Percentiles rank a stretch among this genome's conserved stretches.
Conservation (phyloP, 345 rosid species). For the Citrus glauca region DNA sequence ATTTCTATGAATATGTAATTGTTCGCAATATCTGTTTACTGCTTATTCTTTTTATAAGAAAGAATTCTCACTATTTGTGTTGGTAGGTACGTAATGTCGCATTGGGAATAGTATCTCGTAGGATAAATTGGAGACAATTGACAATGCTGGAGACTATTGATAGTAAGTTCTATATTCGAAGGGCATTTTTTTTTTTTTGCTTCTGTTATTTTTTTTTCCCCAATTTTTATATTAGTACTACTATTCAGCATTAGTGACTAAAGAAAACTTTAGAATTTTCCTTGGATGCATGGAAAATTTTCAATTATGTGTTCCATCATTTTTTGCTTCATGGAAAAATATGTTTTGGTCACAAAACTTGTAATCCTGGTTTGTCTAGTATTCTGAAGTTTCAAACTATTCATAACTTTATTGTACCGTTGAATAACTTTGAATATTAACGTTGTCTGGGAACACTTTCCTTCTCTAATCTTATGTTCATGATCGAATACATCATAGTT, state of each 20-base stretch:
- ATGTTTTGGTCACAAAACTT: background rate
- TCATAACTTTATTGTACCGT: background rate
- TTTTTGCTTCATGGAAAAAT: background rate
- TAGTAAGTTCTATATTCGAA: conserved; percentile 37
- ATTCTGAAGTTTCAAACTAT: background rate
- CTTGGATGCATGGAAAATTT: background rate
- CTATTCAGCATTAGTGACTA: background rate
- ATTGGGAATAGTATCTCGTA: conserved; percentile 83
- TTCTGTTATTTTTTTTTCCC: background rate
- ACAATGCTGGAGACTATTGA: conserved; percentile 81
- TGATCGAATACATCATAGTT: background rate
- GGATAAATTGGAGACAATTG: conserved; percentile 82
- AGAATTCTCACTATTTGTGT: background rate
- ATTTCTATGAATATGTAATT: background rate
- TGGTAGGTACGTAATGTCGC: conserved; percentile 81
- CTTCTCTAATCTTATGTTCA: background rate
- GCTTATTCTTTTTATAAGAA: background rate
- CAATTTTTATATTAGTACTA: background rate
- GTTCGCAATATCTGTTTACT: background rate
- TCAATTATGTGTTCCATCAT: background rate
- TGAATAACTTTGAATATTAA: background rate
- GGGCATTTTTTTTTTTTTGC: background rate
- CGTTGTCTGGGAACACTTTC: background rate
- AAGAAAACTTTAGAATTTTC: background rate
- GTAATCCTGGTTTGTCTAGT: background rate